These are phyloP conservation scores for Colletotrichum paranaense DNA, from an alignment of 2,329 filamentous ascomycete species.

Conservation along the genomic window DNA sequence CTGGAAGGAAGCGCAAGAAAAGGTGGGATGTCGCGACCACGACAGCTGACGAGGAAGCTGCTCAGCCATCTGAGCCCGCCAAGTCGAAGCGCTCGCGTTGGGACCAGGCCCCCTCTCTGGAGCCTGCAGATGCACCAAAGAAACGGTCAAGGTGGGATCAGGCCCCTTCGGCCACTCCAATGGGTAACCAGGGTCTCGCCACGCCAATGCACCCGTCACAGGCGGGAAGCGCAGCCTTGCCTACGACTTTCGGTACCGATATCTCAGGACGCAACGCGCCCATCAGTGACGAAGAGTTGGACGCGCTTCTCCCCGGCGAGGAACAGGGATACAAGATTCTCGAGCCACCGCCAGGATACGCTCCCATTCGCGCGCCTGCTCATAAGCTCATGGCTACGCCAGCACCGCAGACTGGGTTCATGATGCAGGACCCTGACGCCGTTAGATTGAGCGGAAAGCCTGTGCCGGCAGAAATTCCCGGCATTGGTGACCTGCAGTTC, in stretches of 20 bases:
- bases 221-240: conserved; percentile 59
- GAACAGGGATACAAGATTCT: conserved; percentile 93
- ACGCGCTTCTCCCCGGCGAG: conserved; percentile 88
- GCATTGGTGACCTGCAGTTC: conserved; percentile 95
- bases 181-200: conserved; percentile 78
- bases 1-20: conserved; percentile 87
- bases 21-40: conserved; percentile 87
- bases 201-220: conserved; percentile 82
- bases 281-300: conserved; percentile 92
- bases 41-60: conserved; percentile 61
- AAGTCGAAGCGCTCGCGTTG: conserved; percentile 85
- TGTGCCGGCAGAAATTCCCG: conserved; percentile 93
- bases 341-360: conserved; percentile 91
- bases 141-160: conserved; percentile 93
- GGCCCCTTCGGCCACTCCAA: conserved; percentile 83
- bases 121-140: conserved; percentile 70
- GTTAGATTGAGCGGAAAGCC: conserved; percentile 86
- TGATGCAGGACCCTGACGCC: conserved; percentile 96
- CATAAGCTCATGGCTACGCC: conserved; percentile 81
- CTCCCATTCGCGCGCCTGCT: conserved; percentile 80
- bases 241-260: conserved; percentile 82
- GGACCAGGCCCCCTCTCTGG: conserved; percentile 80
- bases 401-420: conserved; percentile 85
- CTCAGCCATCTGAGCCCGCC: conserved; percentile 61
- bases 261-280: conserved; percentile 82